Evolutionary conservation across 176 grass and related monocot species (phyloP).

Genomic region (Cenchrus fungigraminus): DNA sequence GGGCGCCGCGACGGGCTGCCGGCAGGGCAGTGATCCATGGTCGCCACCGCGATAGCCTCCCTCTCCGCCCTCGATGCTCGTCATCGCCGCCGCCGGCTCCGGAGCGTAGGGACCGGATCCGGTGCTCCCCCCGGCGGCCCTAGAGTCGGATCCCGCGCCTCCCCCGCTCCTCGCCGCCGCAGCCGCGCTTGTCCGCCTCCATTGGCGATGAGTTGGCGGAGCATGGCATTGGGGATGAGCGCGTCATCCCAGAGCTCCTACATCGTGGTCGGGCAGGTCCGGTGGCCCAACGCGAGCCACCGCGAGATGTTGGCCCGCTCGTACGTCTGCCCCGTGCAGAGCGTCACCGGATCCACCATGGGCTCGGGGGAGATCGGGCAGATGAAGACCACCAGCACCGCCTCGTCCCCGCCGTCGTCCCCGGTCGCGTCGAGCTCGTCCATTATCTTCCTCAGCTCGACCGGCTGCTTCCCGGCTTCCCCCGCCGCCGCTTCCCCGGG

Average conservation of each 20-base stretch:
- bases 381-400: constrained; percentile 86
- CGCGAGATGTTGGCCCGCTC: constrained; percentile 84
- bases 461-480: constrained; percentile 52
- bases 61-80: too few relatives aligned
- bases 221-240: constrained; percentile 87
- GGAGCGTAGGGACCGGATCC: too few relatives aligned
- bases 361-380: constrained; percentile 98
- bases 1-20: too few relatives aligned
- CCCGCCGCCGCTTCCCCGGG: constrained; percentile 35
- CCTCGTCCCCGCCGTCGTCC: constrained; percentile 60
- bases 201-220: constrained; percentile 74
- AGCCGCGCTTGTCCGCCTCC: too few relatives aligned
- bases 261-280: constrained; percentile 97
- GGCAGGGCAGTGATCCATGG: too few relatives aligned
- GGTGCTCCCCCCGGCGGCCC: too few relatives aligned
- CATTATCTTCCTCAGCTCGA: constrained; percentile 88
- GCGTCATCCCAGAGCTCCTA: constrained; percentile 94
- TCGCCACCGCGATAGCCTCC: too few relatives aligned
- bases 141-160: too few relatives aligned
- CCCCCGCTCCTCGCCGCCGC: too few relatives aligned
- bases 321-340: constrained; percentile 98
- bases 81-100: too few relatives aligned
- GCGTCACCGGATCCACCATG: constrained; percentile 98
- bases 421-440: constrained; percentile 81
- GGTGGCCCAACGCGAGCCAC: constrained; percentile 86